Percentiles rank a stretch among this genome's conserved stretches.
Conservation (phyloP, 495 filamentous ascomycete genomes). For the Podospora sp. region DNA sequence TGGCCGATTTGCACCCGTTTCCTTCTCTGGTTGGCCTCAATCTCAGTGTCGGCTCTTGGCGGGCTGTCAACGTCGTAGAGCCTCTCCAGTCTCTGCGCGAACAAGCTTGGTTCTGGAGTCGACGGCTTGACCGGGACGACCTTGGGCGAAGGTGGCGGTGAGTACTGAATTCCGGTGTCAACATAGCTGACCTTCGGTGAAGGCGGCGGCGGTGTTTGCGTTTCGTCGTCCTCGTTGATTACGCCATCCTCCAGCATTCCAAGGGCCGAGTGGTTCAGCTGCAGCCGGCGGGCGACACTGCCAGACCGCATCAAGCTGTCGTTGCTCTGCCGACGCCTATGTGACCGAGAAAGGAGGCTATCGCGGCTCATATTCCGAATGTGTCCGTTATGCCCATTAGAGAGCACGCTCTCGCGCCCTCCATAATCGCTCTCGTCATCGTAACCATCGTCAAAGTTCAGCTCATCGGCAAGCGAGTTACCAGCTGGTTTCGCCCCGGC, state of each 20-base stretch:
- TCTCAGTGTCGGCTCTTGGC: conserved; percentile 54
- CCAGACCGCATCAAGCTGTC: conserved; percentile 54
- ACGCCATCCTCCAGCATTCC: conserved; percentile 53
- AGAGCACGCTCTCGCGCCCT: conserved; percentile 56
- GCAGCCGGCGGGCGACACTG: conserved; percentile 51
- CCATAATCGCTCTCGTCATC: conserved; percentile 61
- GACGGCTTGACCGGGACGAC: conserved; percentile 45
- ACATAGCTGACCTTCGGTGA: conserved; percentile 52
- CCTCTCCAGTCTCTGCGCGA: conserved; percentile 37
- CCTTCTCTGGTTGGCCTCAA: conserved; percentile 71
- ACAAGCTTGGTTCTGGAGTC: conserved; percentile 41
- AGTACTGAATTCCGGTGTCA: conserved; percentile 79
- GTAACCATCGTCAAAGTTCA: conserved; percentile 55
- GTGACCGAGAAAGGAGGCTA: conserved; percentile 43
- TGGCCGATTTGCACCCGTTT: conserved; percentile 60
- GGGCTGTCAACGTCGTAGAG: conserved; percentile 44
- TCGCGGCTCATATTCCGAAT: conserved; percentile 41
- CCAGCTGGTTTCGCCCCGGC: conserved; percentile 60
- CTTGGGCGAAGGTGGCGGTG: conserved; percentile 75
- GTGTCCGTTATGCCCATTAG: conserved; percentile 38
- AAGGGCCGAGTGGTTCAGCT: conserved; percentile 51
- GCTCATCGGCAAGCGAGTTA: conserved; percentile 84
- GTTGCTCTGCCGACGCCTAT: conserved; percentile 52
- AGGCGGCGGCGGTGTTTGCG: conserved; percentile 23
- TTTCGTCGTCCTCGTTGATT: conserved; percentile 54